Conservation (phyloP, 192 early-diverging fungal species). For the Jimgerdemannia flammicorona region DNA sequence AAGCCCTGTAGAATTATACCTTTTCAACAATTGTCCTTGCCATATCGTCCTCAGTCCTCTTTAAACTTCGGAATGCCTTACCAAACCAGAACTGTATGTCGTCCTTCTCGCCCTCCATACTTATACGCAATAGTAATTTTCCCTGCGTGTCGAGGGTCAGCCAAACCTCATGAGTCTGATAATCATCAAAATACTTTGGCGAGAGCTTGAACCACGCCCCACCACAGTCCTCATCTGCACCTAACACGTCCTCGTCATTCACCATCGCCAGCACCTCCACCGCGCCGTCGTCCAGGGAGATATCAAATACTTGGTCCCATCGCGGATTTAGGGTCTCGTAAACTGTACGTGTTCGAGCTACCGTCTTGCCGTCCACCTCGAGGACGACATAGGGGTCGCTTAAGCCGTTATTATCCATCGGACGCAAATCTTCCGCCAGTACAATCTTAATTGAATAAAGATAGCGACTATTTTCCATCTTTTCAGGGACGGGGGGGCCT, state of each 20-base stretch:
- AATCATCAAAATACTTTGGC: slow-evolving; percentile 50
- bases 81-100: slow-evolving; percentile 84
- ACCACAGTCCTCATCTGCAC: slow-evolving; percentile 58
- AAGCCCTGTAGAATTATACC: slow-evolving; percentile 25
- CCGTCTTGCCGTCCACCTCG: slow-evolving; percentile 36
- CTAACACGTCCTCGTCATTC: slow-evolving; percentile 50
- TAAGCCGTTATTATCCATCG: slow-evolving; percentile 55
- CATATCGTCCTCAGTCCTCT: slow-evolving; percentile 66
- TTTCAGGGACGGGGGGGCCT: slow-evolving; percentile 16
- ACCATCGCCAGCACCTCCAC: slow-evolving; percentile 38
- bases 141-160: slow-evolving; percentile 69
- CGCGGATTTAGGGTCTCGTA: slow-evolving; percentile 72
- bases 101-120: slow-evolving; percentile 75
- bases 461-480: slow-evolving; percentile 32
- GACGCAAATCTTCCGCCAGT: slow-evolving; percentile 57
- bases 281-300: slow-evolving; percentile 47
- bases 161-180: slow-evolving; percentile 63
- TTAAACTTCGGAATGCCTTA: slow-evolving; percentile 67
- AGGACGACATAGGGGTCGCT: slow-evolving; percentile 67
- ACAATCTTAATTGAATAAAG: slow-evolving; percentile 70
- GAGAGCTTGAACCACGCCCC: slow-evolving; percentile 57
- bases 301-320: slow-evolving; percentile 78
- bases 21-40: slow-evolving; percentile 66
- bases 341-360: slow-evolving; percentile 53
- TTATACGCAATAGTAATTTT: slow-evolving; percentile 61